These are phyloP conservation scores for Eragrostis tef DNA, from an alignment of 202 grass and related monocot species.

Conservation along the genomic window DNA sequence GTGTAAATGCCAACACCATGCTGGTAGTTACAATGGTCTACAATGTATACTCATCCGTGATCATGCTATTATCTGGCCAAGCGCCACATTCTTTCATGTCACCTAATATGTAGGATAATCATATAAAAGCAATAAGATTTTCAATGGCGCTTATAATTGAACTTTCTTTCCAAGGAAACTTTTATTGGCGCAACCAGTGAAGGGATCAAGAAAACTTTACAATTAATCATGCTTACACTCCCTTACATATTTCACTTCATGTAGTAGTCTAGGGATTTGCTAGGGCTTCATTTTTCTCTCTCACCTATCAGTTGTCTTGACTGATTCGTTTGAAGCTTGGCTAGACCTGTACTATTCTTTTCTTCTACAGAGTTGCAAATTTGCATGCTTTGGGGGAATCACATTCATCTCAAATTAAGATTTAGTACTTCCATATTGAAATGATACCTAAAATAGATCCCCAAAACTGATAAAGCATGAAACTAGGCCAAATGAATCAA, in stretches of 20 bases:
- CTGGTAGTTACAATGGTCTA: neutral
- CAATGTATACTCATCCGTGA: neutral
- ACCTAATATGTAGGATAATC: neutral
- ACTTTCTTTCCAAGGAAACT: neutral
- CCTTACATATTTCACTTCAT: neutral
- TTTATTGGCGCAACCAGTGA: neutral
- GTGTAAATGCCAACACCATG: neutral
- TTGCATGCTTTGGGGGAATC: neutral
- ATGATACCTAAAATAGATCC: neutral
- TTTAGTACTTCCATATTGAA: slow-evolving; percentile 2
- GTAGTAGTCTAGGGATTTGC: neutral
- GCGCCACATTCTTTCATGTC: neutral
- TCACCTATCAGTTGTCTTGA: too few relatives aligned
- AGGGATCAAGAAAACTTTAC: neutral
- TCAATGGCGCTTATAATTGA: neutral
- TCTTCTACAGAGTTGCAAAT: neutral
- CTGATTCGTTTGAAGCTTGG: neutral
- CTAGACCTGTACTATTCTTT: neutral
- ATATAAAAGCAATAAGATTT: neutral
- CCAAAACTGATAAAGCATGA: neutral
- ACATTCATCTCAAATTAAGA: neutral
- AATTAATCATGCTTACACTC: neutral
- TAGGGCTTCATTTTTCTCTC: neutral
- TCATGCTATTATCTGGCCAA: neutral
- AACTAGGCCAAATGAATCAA: slow-evolving; percentile 17